These are phyloP conservation scores for Apiospora marii DNA, from an alignment of 2,329 filamentous ascomycete genomes.

Conservation along the genomic window DNA sequence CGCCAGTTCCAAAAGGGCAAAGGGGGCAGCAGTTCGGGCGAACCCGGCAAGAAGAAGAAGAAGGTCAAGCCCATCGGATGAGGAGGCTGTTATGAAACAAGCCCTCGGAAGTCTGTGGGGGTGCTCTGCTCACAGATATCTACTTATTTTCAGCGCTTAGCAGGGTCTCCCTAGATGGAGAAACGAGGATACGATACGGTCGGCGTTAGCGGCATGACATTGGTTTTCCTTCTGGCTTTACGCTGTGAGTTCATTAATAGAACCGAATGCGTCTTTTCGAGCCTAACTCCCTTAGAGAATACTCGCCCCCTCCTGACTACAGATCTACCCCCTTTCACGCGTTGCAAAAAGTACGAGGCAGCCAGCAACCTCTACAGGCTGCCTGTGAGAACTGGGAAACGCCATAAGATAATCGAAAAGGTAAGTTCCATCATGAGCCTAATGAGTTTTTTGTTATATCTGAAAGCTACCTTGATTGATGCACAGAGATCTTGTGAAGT, in stretches of 20 bases:
- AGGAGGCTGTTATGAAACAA: conserved; percentile 9
- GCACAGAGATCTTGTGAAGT: conserved; percentile 1
- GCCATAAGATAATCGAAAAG: conserved; percentile 2
- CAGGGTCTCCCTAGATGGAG: not conserved
- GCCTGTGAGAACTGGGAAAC: conserved; percentile 5
- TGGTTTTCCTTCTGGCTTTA: conserved; percentile 24
- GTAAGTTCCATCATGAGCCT: conserved; percentile 1
- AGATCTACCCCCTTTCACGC: conserved; percentile 1
- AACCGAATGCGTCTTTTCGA: conserved; percentile 36
- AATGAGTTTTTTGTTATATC: not conserved
- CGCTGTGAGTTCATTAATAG: conserved; percentile 41
- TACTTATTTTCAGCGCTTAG: conserved; percentile 18
- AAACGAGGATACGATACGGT: conserved; percentile 26
- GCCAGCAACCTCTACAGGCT: not conserved
- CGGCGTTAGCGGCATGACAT: conserved; percentile 13
- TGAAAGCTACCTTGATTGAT: conserved; percentile 17
- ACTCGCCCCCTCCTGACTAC: conserved; percentile 13
- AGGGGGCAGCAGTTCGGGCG: conserved; percentile 56
- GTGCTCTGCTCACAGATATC: conserved; percentile 23
- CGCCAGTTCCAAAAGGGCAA: conserved; percentile 88
- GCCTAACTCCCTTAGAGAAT: conserved; percentile 45
- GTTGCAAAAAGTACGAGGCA: not conserved
- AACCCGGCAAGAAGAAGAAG: conserved; percentile 68
- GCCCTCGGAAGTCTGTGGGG: conserved; percentile 15
- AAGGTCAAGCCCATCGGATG: conserved; percentile 71